phyloP scores from a whole-genome alignment of 73 alveolate genomes.

The Paramecium biaurelia region DNA sequence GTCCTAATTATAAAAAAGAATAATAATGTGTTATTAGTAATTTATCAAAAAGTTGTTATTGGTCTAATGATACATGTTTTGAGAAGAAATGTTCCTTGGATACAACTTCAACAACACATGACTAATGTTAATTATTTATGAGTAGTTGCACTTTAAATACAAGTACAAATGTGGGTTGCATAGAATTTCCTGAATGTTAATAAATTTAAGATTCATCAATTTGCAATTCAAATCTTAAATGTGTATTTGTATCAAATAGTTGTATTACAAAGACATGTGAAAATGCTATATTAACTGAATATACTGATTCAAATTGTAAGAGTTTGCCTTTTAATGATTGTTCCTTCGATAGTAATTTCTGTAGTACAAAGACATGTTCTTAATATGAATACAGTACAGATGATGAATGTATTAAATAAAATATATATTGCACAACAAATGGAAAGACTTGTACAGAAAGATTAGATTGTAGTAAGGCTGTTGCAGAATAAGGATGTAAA shows the following conservation, averaged over 20 bases:
- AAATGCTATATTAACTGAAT: background rate
- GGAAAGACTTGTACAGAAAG: background rate
- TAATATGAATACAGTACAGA: background rate
- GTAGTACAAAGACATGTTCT: background rate
- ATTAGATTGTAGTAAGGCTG: background rate
- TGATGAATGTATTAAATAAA: background rate
- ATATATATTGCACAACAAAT: background rate
- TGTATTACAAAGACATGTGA: background rate
- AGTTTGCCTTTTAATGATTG: background rate
- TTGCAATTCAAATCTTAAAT: background rate
- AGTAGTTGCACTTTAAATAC: background rate
- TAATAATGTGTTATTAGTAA: background rate
- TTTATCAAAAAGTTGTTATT: background rate
- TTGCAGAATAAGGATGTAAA: conserved; percentile 1
- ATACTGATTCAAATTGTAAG: background rate
- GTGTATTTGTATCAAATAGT: background rate
- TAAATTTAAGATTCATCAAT: background rate
- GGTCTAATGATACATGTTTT: background rate
- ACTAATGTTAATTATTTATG: background rate
- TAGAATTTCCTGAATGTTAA: background rate
- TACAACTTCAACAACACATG: background rate
- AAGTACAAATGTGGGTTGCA: background rate
- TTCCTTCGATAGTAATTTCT: background rate
- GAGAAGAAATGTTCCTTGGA: background rate
- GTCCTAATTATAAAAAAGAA: background rate